Evolutionary conservation across 2,329 filamentous ascomycete species (phyloP).

Genomic region (Ceratocystis lukuohia): DNA sequence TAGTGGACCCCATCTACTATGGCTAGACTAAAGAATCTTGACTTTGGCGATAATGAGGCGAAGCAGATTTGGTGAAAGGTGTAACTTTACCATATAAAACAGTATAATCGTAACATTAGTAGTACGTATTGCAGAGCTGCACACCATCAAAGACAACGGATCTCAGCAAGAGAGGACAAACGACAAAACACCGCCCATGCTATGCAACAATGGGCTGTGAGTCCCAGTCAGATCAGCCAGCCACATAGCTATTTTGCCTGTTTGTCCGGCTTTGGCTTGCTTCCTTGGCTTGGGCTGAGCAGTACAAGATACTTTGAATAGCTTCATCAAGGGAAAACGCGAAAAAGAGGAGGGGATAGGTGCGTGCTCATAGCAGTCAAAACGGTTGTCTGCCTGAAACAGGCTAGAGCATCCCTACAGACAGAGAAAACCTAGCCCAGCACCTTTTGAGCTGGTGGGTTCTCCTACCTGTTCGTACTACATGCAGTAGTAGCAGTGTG

Average conservation of each 20-base stretch:
- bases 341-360: not conserved
- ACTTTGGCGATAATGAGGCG: slow-evolving; percentile 5
- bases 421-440: not conserved
- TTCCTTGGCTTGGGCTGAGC: not conserved
- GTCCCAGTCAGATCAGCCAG: not conserved
- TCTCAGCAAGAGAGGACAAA: not conserved
- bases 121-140: not conserved
- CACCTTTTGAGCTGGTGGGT: not conserved
- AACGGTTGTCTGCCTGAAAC: not conserved
- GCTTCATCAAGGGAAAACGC: not conserved
- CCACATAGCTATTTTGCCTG: not conserved
- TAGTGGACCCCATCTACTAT: not conserved
- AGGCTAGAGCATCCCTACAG: not conserved
- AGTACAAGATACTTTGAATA: no score
- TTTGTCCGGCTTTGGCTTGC: not conserved
- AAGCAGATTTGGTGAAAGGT: slow-evolving; percentile 4
- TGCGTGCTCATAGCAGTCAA: not conserved
- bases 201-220: not conserved
- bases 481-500: not conserved
- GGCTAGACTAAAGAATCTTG: not conserved
- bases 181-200: not conserved
- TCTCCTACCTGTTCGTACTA: not conserved
- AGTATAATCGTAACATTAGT: not conserved
- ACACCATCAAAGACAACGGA: not conserved
- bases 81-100: not conserved